These are phyloP conservation scores for Gossypium gossypioides DNA, from an alignment of 441 rosid genomes.

Conservation along the genomic window DNA sequence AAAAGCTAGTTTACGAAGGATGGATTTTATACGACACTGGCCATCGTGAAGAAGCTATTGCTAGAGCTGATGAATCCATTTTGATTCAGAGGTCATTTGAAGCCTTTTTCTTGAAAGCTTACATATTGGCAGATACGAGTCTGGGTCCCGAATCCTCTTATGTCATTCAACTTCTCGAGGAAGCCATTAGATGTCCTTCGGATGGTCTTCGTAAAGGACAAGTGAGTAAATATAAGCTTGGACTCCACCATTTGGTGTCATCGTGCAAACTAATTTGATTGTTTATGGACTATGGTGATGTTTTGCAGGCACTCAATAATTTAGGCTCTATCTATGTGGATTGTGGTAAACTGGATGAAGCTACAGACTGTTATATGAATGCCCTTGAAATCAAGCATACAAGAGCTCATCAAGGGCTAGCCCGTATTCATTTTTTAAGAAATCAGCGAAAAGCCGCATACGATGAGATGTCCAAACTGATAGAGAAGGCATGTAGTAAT, in stretches of 20 bases:
- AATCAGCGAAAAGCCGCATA: slow-evolving; percentile 45
- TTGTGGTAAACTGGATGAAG: slow-evolving; percentile 43
- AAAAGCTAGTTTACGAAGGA: slow-evolving; percentile 55
- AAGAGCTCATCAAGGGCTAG: slow-evolving; percentile 68
- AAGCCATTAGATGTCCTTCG: slow-evolving; percentile 59
- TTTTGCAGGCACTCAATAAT: slow-evolving; percentile 54
- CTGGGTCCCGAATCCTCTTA: slow-evolving; percentile 35
- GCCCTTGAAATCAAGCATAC: slow-evolving; percentile 65
- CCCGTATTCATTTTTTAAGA: slow-evolving; percentile 46
- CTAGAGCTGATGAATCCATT: slow-evolving; percentile 53
- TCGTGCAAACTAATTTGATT: neutral
- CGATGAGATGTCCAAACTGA: slow-evolving; percentile 64
- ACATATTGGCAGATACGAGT: slow-evolving; percentile 43
- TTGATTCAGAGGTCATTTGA: slow-evolving; percentile 51
- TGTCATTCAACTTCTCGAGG: slow-evolving; percentile 51
- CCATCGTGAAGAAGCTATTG: slow-evolving; percentile 48
- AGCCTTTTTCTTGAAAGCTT: slow-evolving; percentile 65
- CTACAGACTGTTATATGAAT: slow-evolving; percentile 46
- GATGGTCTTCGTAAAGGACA: slow-evolving; percentile 72
- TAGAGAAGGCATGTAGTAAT: slow-evolving; percentile 45
- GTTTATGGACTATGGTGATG: neutral
- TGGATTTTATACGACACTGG: slow-evolving; percentile 64
- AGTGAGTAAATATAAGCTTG: slow-evolving; percentile 23
- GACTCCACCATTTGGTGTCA: neutral
- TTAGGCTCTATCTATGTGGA: slow-evolving; percentile 54